Percentiles rank a stretch among this genome's conserved stretches.
These are phyloP conservation scores for Penstemon newberryi DNA, from an alignment of 257 asterid species.

Conservation along the genomic window DNA sequence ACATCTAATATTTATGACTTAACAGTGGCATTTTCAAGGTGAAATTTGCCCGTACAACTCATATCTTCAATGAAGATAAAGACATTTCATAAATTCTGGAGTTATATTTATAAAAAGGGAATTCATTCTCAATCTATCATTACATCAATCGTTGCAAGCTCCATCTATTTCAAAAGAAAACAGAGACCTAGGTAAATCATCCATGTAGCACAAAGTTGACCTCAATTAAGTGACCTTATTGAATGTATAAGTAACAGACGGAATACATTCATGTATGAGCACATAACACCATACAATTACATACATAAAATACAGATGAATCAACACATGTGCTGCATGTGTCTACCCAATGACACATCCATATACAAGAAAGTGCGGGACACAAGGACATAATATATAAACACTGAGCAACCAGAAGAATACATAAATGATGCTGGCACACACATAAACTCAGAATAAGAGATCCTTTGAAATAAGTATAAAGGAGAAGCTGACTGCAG, in stretches of 20 bases:
- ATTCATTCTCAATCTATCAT: constrained; percentile 1
- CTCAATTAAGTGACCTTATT: constrained; percentile 1
- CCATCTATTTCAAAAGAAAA: constrained; percentile 8
- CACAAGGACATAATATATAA: background rate
- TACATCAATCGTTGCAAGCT: background rate
- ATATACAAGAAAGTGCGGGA: background rate
- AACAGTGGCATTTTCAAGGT: background rate
- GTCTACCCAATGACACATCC: constrained; percentile 13
- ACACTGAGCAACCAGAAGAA: constrained; percentile 21
- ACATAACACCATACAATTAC: background rate
- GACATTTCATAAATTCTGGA: background rate
- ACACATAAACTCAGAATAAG: constrained; percentile 3
- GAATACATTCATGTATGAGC: background rate
- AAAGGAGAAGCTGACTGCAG: background rate
- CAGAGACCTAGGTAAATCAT: background rate
- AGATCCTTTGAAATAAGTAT: constrained; percentile 7
- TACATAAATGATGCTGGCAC: background rate
- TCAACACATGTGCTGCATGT: constrained; percentile 14
- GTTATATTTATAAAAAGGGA: background rate
- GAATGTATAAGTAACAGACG: constrained; percentile 3
- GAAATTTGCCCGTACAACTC: background rate
- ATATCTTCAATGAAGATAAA: background rate
- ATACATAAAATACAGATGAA: constrained; percentile 3
- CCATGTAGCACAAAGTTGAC: constrained; percentile 9
- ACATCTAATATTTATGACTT: too few species aligned